Base-by-base conservation (phyloP, 2,329 filamentous ascomycete genomes). In the Trichoderma semiorbis region DNA sequence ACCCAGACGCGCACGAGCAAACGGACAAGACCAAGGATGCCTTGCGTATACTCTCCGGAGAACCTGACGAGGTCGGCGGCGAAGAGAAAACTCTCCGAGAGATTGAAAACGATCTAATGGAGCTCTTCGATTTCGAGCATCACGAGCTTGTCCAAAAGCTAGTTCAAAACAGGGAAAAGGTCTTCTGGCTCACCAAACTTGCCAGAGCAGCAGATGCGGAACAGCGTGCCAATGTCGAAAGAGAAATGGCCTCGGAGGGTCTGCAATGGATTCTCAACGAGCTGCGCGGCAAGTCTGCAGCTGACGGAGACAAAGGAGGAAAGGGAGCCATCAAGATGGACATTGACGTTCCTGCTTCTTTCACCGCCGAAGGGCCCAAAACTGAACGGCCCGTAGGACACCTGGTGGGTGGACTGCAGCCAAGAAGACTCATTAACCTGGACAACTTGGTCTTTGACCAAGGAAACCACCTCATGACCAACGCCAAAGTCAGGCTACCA, bases 381-480 rank as follows among this genome's bases (percentile, higher is more conserved):
- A 76, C 80, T 79, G 88, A 92, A 73, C 87, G 87, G 61, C 80
- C 84, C 26, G 92, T 94, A 63, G 91, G 90, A 66, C 88, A 89
- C 67, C 84, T 97, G 24, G 87, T 94, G 36, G 93, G 95, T 69
- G 94, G 94, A 16, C 85, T 99, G 47, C 93, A 96, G 77, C 96
- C 97, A 3, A 91, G 91, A 75, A 93, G 93, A 79, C 84, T 94
- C 58, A 94, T 99, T 80, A 98, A 98, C 79, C 86, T 99, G 66
- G 95, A 99, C 72, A 98, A 98, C 77, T 89, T 99, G 39, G 89
- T 98, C 50, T 99, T 99, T 79, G 96, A 98, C 76, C 95, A 98
- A 82, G 96, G 96, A 68, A 99, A 98, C 78, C 96, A 99, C 84
- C 87, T 99, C 57, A 99, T 98, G 95, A 98, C 96, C n/a, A 99